Conservation (phyloP, 768 basidiomycete species). For the Lentinula sp. region DNA sequence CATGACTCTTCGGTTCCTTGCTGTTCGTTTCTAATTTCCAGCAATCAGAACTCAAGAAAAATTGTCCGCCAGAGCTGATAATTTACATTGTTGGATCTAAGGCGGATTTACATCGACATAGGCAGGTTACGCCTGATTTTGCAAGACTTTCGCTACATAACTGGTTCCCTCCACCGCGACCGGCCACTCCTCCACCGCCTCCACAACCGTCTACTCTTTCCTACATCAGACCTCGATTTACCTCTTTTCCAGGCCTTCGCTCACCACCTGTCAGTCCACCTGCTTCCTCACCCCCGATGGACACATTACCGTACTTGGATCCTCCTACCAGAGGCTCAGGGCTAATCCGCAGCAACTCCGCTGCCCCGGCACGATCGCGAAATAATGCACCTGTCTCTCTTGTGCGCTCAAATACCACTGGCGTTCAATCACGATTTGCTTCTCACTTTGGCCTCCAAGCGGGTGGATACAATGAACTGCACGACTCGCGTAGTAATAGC, state of each 20-base stretch:
- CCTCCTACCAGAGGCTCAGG: constrained; percentile 48
- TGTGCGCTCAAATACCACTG: constrained; percentile 39
- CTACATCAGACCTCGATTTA: constrained; percentile 75
- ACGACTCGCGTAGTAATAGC: constrained; percentile 61
- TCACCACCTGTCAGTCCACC: constrained; percentile 51
- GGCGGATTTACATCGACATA: constrained; percentile 66
- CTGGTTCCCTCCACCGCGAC: constrained; percentile 81
- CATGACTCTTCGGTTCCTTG: constrained; percentile 9
- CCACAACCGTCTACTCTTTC: constrained; percentile 60
- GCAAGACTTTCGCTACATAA: constrained; percentile 79
- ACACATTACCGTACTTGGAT: constrained; percentile 60
- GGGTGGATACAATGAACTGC: constrained; percentile 51
- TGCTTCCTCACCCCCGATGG: constrained; percentile 39
- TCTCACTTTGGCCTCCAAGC: constrained; percentile 46
- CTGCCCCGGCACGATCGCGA: constrained; percentile 37
- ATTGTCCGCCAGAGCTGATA: constrained; percentile 80
- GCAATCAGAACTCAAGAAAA: constrained; percentile 75
- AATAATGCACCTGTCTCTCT: constrained; percentile 37
- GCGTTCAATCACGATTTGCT: constrained; percentile 46
- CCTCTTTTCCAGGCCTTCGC: constrained; percentile 60
- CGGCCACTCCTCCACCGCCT: constrained; percentile 60
- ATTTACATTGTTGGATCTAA: constrained; percentile 96
- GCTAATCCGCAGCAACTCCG: constrained; percentile 46
- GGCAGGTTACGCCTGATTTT: constrained; percentile 75
- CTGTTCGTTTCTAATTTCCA: constrained; percentile 8